Base-by-base conservation (phyloP, 305 asterid species). In the Ilex paraguariensis region DNA sequence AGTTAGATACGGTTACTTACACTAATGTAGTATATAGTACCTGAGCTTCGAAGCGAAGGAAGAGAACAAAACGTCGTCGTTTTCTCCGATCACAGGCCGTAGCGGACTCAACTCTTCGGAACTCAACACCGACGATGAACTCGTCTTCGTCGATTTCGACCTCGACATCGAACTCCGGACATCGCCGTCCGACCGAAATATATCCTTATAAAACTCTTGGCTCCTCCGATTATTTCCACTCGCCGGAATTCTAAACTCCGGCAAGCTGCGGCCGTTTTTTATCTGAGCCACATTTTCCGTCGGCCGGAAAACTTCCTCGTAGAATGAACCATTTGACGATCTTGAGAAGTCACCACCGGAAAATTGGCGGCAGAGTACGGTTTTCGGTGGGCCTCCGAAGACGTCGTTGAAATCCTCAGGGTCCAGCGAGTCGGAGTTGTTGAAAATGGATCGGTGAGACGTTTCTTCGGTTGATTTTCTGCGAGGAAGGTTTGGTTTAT, bases 381-480 rank as follows among this genome's bases (percentile, higher is more conserved):
- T 81, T 3, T 82, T 75, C 21, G 96, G 96, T 13, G 96, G 95
- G 10, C 96, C 95, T 8, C 96, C 95, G 52, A 88, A 88, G 21
- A 88, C 90, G 72, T 88, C 96, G 66, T 74, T 73, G 63, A 84
- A 88, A 77, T 86, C 92, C 13, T 84, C 87, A 16, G 89, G 75
- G 66, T 68, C 67, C 31, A 74, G 40, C 21, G 33, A 71, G 55
- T 66, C 77, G 68, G 82, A 59, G 64, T 49, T 54, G 55, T 55
- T 64, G 64, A 62, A 45, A 49, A 68, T 13, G 59, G 74, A 48
- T 12, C 78, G 68, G 58, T 66, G 68, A 62, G 71, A 8, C 68
- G 71, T n/a, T 44, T 60, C 76, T 60, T 70, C 85, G 3, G 67
- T 51, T 69, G 84, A 74, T 60, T 77, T 71, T 49, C 88, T 82